Base-by-base conservation (phyloP, 1,139 yeast species). In the Geotrichum aggregatum region DNA sequence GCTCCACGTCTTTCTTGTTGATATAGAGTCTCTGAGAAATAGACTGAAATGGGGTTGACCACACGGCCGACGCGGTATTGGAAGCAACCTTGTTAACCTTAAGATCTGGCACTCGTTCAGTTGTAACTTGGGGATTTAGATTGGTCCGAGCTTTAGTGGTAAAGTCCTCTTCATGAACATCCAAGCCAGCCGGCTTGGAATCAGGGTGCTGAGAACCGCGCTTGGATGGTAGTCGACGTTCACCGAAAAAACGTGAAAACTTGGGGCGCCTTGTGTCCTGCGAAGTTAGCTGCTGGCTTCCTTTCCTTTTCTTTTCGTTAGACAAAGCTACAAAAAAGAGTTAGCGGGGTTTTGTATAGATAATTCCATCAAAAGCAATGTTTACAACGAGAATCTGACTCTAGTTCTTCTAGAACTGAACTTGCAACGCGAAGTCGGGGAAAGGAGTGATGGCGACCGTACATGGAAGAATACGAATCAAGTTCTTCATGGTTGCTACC, bases 231-330 rank as follows among this genome's bases (percentile, higher is more conserved):
- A 26, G 22, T 5, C 35, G 34, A 6, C 21, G 34, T 3, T 41
- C 44, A 13, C 44, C 30, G 10, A 41, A 41, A 41, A 41, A 22
- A 2, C 35, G 34, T 3, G 44, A 2, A 22, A 41, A 13, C 14
- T 21, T 26, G 1, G 44, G 35, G 3, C 18, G 26, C 11, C 44
- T 26, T 3, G 22, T 7, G 14, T 11, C 13, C 6, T 7, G 6
- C 10, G 44, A 41, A 2, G 24, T 19, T 3, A 41, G 30, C 19
- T 19, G 24, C 35, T 41, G 44, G 35, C 44, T 41, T 14, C 30
- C 44, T 30, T 41, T 41, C 28, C 44, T 11, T 16, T 41, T 41
- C n/a, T n/a, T 41, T 18, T 41, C 44, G 21, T 41, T 41, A 10
- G 21, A 16, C 26, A 41, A n/a, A 35, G 18, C 28, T 14, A 13